These are phyloP conservation scores for Arachis hypogaea DNA, from an alignment of 306 rosid genomes.

Conservation along the genomic window DNA sequence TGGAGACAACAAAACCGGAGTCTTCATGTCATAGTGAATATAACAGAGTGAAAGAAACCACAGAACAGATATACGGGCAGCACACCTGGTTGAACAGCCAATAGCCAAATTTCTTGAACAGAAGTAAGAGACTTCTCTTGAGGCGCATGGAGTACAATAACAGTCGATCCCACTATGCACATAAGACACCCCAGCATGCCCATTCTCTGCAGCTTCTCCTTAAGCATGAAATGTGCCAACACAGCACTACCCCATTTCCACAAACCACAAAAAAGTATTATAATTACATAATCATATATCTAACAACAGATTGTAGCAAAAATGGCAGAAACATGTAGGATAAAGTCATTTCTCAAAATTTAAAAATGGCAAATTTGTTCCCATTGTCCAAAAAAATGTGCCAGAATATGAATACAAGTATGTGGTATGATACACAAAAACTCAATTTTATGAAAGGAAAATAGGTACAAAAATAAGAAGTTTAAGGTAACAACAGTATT, in stretches of 20 bases:
- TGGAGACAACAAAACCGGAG: neutral
- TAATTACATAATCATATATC: neutral
- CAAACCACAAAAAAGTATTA: slow-evolving; percentile 26
- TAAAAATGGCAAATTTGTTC: too few relatives aligned
- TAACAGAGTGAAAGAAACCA: slow-evolving; percentile 16
- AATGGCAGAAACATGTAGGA: too few relatives aligned
- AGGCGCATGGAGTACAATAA: slow-evolving; percentile 85
- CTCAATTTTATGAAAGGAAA: neutral
- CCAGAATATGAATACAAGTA: too few relatives aligned
- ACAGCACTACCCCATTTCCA: slow-evolving; percentile 65
- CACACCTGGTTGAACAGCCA: slow-evolving; percentile 85
- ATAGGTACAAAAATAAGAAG: neutral
- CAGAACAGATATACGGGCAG: neutral
- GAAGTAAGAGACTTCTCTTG: slow-evolving; percentile 61
- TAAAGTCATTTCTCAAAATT: too few relatives aligned
- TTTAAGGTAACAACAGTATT: too few relatives aligned
- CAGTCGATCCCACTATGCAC: slow-evolving; percentile 77
- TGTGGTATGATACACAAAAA: too few relatives aligned
- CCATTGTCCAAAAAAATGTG: too few relatives aligned
- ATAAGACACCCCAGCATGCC: slow-evolving; percentile 87
- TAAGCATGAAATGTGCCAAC: slow-evolving; percentile 80
- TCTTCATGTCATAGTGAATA: slow-evolving; percentile 14
- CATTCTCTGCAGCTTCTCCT: slow-evolving; percentile 82
- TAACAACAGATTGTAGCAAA: neutral
- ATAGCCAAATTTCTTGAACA: slow-evolving; percentile 74